phyloP scores from a whole-genome alignment of 805 yeast species.

The Suhomyces sp. region DNA sequence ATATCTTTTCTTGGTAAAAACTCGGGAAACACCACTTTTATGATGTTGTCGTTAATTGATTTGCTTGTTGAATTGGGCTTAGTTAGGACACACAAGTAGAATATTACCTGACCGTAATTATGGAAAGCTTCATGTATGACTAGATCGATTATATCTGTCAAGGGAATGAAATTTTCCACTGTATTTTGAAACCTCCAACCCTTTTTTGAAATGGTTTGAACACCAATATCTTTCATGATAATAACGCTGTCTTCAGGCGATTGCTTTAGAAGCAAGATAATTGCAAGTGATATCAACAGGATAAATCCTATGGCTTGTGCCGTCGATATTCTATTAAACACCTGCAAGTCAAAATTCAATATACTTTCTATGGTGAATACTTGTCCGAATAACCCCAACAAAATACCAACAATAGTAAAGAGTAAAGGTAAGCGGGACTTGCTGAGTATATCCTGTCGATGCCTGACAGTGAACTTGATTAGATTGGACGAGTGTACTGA shows the following conservation, averaged over 20 bases:
- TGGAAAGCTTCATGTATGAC: conserved; percentile 75
- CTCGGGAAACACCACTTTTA: conserved; percentile 40
- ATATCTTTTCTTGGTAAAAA: conserved; percentile 42
- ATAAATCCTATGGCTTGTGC: neutral
- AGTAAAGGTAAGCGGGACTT: neutral
- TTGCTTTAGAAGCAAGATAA: conserved; percentile 23
- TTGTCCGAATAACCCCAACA: neutral
- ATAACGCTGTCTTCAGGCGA: conserved; percentile 42
- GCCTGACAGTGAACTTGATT: conserved; percentile 17
- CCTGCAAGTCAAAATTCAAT: neutral
- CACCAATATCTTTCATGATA: conserved; percentile 45
- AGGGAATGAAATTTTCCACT: conserved; percentile 50
- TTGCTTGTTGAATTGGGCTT: conserved; percentile 20
- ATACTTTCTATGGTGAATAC: neutral
- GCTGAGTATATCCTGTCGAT: conserved; percentile 7
- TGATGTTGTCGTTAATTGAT: conserved; percentile 15
- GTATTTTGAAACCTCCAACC: conserved; percentile 19
- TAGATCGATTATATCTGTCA: conserved; percentile 55
- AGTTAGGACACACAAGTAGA: conserved; percentile 59
- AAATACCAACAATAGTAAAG: neutral
- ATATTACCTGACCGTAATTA: conserved; percentile 61
- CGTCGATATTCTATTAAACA: too few relatives aligned
- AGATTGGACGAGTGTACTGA: conserved; percentile 11
- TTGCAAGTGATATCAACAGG: neutral
- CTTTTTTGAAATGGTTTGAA: conserved; percentile 38